A percentile compares a stretch with the other conserved stretches of the same genome.
These are phyloP conservation scores for Ustilago lituana DNA, from an alignment of 1,284 basidiomycete genomes.

Conservation along the genomic window DNA sequence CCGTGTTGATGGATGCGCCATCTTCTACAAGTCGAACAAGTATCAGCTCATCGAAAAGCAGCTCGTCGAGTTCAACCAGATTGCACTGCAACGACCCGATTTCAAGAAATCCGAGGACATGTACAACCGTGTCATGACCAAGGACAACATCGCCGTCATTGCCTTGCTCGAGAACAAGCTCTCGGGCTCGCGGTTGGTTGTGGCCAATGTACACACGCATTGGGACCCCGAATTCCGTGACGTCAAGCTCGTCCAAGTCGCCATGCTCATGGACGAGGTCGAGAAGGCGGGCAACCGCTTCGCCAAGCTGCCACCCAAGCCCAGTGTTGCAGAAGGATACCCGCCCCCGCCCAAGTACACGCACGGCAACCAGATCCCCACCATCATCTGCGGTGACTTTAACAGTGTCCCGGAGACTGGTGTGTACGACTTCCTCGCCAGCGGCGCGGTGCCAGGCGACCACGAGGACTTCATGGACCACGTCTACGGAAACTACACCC, in stretches of 20 bases:
- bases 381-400: constrained; percentile 92
- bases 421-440: constrained; percentile 89
- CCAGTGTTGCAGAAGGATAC: constrained; percentile 66
- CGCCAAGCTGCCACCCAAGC: constrained; percentile 81
- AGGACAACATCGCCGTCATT: constrained; percentile 92
- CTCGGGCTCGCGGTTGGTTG: constrained; percentile 85
- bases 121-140: constrained; percentile 97
- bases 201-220: constrained; percentile 90
- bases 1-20: constrained; percentile 95
- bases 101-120: constrained; percentile 99
- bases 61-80: constrained; percentile 90
- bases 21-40: constrained; percentile 87
- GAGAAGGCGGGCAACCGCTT: constrained; percentile 88
- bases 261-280: constrained; percentile 89
- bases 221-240: constrained; percentile 95
- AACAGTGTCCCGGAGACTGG: constrained; percentile 89
- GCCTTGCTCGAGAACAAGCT: constrained; percentile 85
- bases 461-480: constrained; percentile 95
- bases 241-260: constrained; percentile 96
- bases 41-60: constrained; percentile 93
- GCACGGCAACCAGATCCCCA: constrained; percentile 87
- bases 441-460: constrained; percentile 74
- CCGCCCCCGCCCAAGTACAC: constrained; percentile 74
- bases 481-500: constrained; percentile 89
- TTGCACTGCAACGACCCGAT: constrained; percentile 91